Base-by-base conservation (phyloP, 495 filamentous ascomycete genomes). In the Hyaloscypha hepaticicola region DNA sequence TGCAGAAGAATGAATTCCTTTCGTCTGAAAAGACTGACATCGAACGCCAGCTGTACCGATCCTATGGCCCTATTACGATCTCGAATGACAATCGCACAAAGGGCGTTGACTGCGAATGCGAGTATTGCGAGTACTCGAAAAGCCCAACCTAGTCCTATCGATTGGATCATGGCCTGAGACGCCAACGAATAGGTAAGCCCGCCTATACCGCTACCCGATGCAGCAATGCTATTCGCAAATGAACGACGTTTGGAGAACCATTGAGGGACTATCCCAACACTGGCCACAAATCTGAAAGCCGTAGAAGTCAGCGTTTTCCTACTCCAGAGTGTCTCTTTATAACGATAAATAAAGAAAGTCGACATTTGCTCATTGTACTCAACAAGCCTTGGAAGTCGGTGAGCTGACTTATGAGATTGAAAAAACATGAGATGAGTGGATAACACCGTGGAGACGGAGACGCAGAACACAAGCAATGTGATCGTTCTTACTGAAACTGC, bases 221-320 rank as follows among this genome's bases (percentile, higher is more conserved):
- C 81, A 1, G 85, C 82, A 66, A 90, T 86, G 5, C 87, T 87
- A 70, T 86, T 87, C 8, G 89, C 88, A 26, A 92, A 77, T 58
- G 83, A 83, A 1, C 88, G 78, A 16, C 79, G 79, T 7, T 78
- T 81, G 26, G 77, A 77, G 72, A 93, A 93, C 90, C 90, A 92
- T 63, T 91, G 88, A 1, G 87, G 83, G 0, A 87, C 78, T 53
- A 90, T 83, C 12, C 83, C 82, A 12, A 89, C 83, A 50, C 81
- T 85, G 27, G 82, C 84, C 12, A 87, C 86, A 73, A 90, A 93
- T 7, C 38, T 45, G 1, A 16, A 45, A 1, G 38, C 9, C 38
- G 12, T 45, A 41, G 4, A 41, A n/a, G 12, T 45, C 19, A 45
- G 38, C 12, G 3, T 45, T 14, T 45, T 8, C 6, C 38, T 14